phyloP scores from a whole-genome alignment of 768 basidiomycete genomes.

The Clavulina sp. region DNA sequence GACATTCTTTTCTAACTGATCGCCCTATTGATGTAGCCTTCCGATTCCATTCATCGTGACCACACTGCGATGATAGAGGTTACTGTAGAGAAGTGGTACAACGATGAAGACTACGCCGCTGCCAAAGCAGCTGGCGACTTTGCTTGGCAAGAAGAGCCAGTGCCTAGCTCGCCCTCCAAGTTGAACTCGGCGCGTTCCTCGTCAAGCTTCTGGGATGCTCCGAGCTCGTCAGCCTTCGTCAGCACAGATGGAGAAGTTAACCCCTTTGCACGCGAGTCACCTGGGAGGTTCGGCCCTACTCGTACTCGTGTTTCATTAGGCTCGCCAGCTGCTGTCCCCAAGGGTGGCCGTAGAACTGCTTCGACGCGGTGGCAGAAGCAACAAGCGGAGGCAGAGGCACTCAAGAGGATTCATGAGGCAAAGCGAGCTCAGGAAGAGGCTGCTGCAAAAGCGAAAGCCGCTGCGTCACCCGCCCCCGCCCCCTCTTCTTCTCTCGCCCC shows the following conservation, averaged over 20 bases:
- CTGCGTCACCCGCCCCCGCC: background rate
- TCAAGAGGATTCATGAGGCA: background rate
- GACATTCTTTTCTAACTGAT: background rate
- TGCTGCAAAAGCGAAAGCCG: background rate
- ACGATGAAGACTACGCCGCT: background rate
- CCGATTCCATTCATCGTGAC: background rate
- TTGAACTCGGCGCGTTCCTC: background rate
- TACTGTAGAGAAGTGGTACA: background rate
- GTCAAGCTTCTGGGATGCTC: background rate
- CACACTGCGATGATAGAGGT: background rate
- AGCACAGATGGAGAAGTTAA: background rate
- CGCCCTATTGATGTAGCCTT: background rate
- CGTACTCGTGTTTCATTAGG: background rate
- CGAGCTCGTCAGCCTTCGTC: background rate
- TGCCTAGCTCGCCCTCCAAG: background rate
- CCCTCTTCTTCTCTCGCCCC: background rate
- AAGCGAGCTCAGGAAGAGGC: background rate
- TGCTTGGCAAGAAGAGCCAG: background rate
- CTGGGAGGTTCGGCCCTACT: background rate
- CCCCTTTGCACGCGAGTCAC: background rate
- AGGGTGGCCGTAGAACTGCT: background rate
- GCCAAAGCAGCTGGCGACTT: background rate
- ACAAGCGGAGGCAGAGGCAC: background rate
- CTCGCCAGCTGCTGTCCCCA: background rate
- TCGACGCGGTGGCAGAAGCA: slow-evolving; percentile 1